phyloP scores from a whole-genome alignment of 164 flowering plant genomes.

The Nelumbo lutea region DNA sequence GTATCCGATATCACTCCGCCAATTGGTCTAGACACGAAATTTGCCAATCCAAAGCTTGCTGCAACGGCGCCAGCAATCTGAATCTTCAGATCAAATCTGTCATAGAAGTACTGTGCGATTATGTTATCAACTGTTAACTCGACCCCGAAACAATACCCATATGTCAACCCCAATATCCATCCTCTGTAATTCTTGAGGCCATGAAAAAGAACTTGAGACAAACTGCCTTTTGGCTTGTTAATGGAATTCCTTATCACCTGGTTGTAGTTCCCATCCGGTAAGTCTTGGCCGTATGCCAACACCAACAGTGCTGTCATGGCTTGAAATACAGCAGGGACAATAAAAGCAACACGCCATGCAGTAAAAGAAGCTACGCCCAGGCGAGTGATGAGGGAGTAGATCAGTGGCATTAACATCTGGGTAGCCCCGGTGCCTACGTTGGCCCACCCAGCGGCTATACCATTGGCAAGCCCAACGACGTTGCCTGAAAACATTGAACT shows the following conservation, averaged over 20 bases:
- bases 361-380: slow-evolving; percentile 22
- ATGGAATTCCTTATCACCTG: not conserved
- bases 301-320: slow-evolving; percentile 39
- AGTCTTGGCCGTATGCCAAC: slow-evolving; percentile 47
- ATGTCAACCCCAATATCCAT: slow-evolving; percentile 48
- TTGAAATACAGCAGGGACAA: slow-evolving; percentile 50
- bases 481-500: slow-evolving; percentile 53
- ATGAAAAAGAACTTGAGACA: slow-evolving; percentile 24
- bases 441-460: slow-evolving; percentile 64
- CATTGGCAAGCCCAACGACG: slow-evolving; percentile 56
- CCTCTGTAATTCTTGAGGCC: slow-evolving; percentile 56
- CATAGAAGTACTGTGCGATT: slow-evolving; percentile 54
- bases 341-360: slow-evolving; percentile 49
- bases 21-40: slow-evolving; percentile 42
- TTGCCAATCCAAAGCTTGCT: slow-evolving; percentile 51
- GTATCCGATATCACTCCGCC: slow-evolving; percentile 54
- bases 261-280: slow-evolving; percentile 33
- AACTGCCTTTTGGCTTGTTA: slow-evolving; percentile 16
- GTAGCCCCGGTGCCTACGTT: slow-evolving; percentile 55
- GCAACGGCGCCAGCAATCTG: slow-evolving; percentile 47
- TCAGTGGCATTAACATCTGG: slow-evolving; percentile 50
- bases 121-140: slow-evolving; percentile 57
- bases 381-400: slow-evolving; percentile 26
- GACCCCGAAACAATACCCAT: slow-evolving; percentile 51
- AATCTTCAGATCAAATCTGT: slow-evolving; percentile 41